These are phyloP conservation scores for Nadsonia commutata DNA, from an alignment of 1,139 yeast genomes.

Conservation along the genomic window DNA sequence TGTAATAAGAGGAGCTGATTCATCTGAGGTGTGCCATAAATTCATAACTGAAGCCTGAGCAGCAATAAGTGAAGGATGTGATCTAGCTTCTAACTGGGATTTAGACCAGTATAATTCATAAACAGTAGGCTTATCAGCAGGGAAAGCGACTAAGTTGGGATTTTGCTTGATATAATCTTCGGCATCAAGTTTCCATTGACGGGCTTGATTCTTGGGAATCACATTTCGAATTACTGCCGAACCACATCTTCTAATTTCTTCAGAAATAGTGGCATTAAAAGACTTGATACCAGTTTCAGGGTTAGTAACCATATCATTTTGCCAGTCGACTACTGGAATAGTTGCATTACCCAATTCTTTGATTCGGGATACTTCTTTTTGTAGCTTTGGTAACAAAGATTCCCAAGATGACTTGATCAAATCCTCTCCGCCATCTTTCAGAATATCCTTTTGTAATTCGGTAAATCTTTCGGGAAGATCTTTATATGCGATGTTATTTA, in stretches of 20 bases:
- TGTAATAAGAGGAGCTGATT: slow-evolving; percentile 20
- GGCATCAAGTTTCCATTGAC: slow-evolving; percentile 15
- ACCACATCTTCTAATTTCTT: slow-evolving; percentile 16
- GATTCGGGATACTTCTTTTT: not conserved
- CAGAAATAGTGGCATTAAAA: not conserved
- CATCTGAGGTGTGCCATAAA: slow-evolving; percentile 23
- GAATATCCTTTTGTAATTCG: not conserved
- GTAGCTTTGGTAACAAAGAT: not conserved
- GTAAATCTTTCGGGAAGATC: not conserved
- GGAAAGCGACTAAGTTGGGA: slow-evolving; percentile 12
- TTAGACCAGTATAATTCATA: slow-evolving; percentile 32
- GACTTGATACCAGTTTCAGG: not conserved
- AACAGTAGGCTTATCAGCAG: slow-evolving; percentile 21
- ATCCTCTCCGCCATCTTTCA: not conserved
- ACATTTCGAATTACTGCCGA: slow-evolving; percentile 23
- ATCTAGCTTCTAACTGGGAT: slow-evolving; percentile 29
- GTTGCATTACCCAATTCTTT: not conserved
- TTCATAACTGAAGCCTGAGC: slow-evolving; percentile 23
- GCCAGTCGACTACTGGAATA: not conserved
- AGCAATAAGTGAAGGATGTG: slow-evolving; percentile 26
- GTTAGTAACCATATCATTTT: not conserved
- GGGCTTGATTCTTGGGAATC: slow-evolving; percentile 19
- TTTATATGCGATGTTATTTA: not conserved
- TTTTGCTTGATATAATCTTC: slow-evolving; percentile 16
- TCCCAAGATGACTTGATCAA: not conserved